These are phyloP conservation scores for Logfia minima DNA, from an alignment of 129 eudicot species.

Conservation along the genomic window DNA sequence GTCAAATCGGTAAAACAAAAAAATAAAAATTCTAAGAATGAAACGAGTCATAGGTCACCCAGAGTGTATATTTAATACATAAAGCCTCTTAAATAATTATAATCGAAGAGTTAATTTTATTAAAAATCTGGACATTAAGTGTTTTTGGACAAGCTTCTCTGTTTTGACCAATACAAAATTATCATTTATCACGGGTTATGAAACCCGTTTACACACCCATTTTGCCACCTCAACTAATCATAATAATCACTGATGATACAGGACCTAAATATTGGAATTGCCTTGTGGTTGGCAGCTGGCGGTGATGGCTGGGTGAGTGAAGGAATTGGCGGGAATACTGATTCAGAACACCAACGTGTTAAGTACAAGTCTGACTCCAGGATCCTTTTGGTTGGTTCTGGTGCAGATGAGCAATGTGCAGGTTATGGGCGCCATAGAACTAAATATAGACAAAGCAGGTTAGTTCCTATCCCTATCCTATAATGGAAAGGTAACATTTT, in stretches of 20 bases:
- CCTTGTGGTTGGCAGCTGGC: slow-evolving; percentile 94
- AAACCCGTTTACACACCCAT: too few species aligned
- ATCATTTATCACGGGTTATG: too few species aligned
- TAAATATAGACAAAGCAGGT: slow-evolving; percentile 80
- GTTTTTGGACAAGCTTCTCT: too few species aligned
- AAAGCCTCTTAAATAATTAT: too few species aligned
- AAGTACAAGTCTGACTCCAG: slow-evolving; percentile 72
- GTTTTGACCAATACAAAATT: too few species aligned
- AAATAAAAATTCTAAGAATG: too few species aligned
- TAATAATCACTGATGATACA: slow-evolving; percentile 29
- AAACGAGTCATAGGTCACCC: too few species aligned
- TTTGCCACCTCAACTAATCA: not conserved
- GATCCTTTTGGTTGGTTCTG: slow-evolving; percentile 92
- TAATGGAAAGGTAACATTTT: not conserved
- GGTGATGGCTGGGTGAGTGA: slow-evolving; percentile 79
- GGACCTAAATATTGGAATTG: slow-evolving; percentile 95
- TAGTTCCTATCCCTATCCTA: slow-evolving; percentile 5
- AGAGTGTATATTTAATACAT: too few species aligned
- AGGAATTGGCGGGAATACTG: slow-evolving; percentile 12
- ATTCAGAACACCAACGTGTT: slow-evolving; percentile 30
- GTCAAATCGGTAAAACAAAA: too few species aligned
- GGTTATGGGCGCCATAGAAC: slow-evolving; percentile 97
- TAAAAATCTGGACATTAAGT: too few species aligned
- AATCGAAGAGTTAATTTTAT: too few species aligned
- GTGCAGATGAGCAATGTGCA: slow-evolving; percentile 99